These are phyloP conservation scores for Heterobasidion parviporum DNA, from an alignment of 1,284 basidiomycete species.

Conservation along the genomic window DNA sequence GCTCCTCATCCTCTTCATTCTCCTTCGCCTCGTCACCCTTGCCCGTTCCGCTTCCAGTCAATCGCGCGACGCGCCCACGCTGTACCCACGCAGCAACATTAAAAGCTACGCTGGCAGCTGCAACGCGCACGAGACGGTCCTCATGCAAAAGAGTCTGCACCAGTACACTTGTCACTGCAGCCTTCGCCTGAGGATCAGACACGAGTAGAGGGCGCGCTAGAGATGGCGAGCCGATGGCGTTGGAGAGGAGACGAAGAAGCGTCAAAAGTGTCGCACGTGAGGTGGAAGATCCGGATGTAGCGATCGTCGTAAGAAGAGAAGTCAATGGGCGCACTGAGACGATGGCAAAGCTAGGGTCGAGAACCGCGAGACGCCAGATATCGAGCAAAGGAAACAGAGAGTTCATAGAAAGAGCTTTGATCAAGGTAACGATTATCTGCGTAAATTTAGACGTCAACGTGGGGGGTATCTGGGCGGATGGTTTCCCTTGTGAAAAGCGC, in stretches of 20 bases:
- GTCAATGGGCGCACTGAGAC: constrained; percentile 35
- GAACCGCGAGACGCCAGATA: constrained; percentile 73
- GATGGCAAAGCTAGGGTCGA: constrained; percentile 38
- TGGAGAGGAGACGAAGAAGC: constrained; percentile 66
- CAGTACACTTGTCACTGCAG: constrained; percentile 31
- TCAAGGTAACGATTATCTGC: constrained; percentile 37
- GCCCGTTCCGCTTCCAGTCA: constrained; percentile 22
- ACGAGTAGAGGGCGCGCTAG: constrained; percentile 48
- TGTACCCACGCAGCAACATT: constrained; percentile 66
- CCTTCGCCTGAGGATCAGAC: constrained; percentile 9
- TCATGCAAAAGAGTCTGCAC: constrained; percentile 29
- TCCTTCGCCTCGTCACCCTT: constrained; percentile 17
- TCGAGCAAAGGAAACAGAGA: constrained; percentile 79
- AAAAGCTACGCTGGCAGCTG: constrained; percentile 77
- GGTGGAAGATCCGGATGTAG: constrained; percentile 13
- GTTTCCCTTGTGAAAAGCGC: constrained; percentile 26
- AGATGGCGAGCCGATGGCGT: constrained; percentile 51
- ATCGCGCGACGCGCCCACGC: constrained; percentile 39
- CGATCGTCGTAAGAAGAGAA: constrained; percentile 28
- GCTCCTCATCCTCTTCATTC: constrained; percentile 58
- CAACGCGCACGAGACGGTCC: constrained; percentile 63
- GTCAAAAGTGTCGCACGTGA: constrained; percentile 52
- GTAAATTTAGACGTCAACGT: constrained; percentile 34
- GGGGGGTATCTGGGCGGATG: constrained; percentile 6
- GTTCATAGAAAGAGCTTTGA: constrained; percentile 39